Conservation (phyloP, 371 early-diverging fungal species). For the Coemansia sp. region DNA sequence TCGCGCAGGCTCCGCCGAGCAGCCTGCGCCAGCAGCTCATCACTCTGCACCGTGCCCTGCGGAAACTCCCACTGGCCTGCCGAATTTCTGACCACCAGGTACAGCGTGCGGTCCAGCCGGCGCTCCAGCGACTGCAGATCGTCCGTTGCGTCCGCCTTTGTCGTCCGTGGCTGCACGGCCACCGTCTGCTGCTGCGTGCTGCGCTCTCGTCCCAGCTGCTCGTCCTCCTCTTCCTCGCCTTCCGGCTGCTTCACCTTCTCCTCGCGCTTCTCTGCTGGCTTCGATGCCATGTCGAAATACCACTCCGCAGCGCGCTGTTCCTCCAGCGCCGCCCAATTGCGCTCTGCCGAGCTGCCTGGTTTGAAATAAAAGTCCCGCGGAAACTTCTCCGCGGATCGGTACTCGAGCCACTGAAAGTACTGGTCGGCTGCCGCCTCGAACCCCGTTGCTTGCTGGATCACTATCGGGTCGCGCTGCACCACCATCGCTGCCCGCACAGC, state of each 20-base stretch:
- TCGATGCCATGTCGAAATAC: constrained; percentile 52
- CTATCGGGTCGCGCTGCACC: constrained; percentile 78
- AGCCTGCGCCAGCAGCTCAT: constrained; percentile 70
- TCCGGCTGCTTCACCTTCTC: constrained; percentile 19
- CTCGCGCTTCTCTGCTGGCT: constrained; percentile 38
- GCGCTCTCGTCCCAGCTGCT: neutral
- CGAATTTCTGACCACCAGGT: constrained; percentile 70
- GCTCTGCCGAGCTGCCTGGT: constrained; percentile 82
- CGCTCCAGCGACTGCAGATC: constrained; percentile 76
- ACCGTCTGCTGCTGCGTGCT: constrained; percentile 52
- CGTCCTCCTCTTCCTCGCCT: constrained; percentile 20
- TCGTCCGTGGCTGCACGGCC: constrained; percentile 57
- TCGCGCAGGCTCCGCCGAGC: constrained; percentile 70
- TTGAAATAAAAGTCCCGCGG: constrained; percentile 86
- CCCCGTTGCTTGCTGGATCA: constrained; percentile 66
- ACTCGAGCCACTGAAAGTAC: constrained; percentile 73
- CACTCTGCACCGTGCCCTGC: constrained; percentile 62
- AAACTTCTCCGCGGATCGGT: constrained; percentile 64
- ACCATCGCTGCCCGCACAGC: constrained; percentile 65
- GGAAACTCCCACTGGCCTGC: constrained; percentile 78
- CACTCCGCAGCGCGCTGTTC: constrained; percentile 57
- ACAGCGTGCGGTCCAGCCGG: constrained; percentile 69
- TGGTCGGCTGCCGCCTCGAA: constrained; percentile 78
- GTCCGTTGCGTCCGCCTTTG: constrained; percentile 67
- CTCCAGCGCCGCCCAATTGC: constrained; percentile 71